Evolutionary conservation across 2,329 filamentous ascomycete species (phyloP).

Genomic region (Aspergillus fructus): DNA sequence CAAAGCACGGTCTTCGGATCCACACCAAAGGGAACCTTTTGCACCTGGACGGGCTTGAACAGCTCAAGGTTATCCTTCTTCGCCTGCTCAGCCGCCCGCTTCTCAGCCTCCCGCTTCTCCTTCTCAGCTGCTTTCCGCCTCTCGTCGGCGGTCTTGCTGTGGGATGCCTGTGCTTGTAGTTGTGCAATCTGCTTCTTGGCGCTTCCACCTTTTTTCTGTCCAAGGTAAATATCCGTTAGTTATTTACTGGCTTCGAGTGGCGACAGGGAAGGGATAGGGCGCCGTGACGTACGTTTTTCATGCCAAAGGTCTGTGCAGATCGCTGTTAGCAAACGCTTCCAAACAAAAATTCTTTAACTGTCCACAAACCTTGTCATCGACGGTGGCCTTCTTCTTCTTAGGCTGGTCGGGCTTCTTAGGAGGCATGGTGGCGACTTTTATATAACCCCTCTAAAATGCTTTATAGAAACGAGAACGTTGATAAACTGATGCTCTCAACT

Average conservation of each 20-base stretch:
- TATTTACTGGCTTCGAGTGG: slow-evolving; percentile 1
- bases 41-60: slow-evolving; percentile 89
- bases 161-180: slow-evolving; percentile 70
- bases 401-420: slow-evolving; percentile 47
- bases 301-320: slow-evolving; percentile 74
- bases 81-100: slow-evolving; percentile 83
- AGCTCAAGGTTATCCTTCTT: slow-evolving; percentile 76
- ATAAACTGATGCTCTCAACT: background rate
- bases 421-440: slow-evolving; percentile 42
- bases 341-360: slow-evolving; percentile 15
- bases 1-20: slow-evolving; percentile 97
- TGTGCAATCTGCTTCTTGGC: slow-evolving; percentile 90
- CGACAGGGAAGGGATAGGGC: background rate
- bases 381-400: slow-evolving; percentile 53
- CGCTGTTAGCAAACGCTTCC: background rate
- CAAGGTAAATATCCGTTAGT: slow-evolving; percentile 20
- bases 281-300: slow-evolving; percentile 74
- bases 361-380: slow-evolving; percentile 71
- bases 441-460: slow-evolving; percentile 2
- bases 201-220: slow-evolving; percentile 80
- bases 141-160: slow-evolving; percentile 78
- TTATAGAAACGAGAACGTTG: slow-evolving; percentile 11
- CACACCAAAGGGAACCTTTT: slow-evolving; percentile 96
- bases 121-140: slow-evolving; percentile 74
- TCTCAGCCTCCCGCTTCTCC: slow-evolving; percentile 73